phyloP scores from a whole-genome alignment of 768 basidiomycete species.

The Tubosaeta sp. region DNA sequence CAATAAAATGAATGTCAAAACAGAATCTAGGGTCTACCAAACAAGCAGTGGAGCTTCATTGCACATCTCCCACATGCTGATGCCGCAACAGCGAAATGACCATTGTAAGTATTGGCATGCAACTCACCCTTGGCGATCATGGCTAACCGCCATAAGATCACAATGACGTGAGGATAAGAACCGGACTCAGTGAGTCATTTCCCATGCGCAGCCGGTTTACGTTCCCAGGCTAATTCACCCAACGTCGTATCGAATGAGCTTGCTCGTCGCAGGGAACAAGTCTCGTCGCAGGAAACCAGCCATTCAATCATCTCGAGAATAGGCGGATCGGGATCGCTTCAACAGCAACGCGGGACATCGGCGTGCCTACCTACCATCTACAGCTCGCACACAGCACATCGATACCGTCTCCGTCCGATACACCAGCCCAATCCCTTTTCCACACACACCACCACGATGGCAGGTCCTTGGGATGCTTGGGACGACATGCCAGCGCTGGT shows the following conservation, averaged over 20 bases:
- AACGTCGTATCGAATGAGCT: background rate
- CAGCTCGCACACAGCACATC: conserved; percentile 18
- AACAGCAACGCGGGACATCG: background rate
- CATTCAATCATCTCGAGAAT: background rate
- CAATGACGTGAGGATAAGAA: too few species aligned
- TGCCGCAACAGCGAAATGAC: too few species aligned
- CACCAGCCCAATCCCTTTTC: background rate
- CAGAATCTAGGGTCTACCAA: too few species aligned
- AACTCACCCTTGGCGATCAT: too few species aligned
- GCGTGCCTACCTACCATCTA: conserved; percentile 1
- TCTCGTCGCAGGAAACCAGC: background rate
- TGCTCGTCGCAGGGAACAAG: background rate
- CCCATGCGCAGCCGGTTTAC: too few species aligned
- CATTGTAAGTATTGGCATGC: too few species aligned
- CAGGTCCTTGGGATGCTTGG: conserved; percentile 10
- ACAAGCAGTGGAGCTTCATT: too few species aligned
- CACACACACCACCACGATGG: conserved; percentile 12
- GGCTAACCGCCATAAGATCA: too few species aligned
- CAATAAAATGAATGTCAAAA: too few species aligned
- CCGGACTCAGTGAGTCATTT: too few species aligned
- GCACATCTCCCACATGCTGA: too few species aligned
- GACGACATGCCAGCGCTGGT: conserved; percentile 27
- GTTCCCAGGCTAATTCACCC: too few species aligned
- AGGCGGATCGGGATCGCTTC: background rate
- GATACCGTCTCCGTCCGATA: conserved; percentile 18